Base-by-base conservation (phyloP, 2,329 filamentous ascomycete species). In the Penicillium sp. region DNA sequence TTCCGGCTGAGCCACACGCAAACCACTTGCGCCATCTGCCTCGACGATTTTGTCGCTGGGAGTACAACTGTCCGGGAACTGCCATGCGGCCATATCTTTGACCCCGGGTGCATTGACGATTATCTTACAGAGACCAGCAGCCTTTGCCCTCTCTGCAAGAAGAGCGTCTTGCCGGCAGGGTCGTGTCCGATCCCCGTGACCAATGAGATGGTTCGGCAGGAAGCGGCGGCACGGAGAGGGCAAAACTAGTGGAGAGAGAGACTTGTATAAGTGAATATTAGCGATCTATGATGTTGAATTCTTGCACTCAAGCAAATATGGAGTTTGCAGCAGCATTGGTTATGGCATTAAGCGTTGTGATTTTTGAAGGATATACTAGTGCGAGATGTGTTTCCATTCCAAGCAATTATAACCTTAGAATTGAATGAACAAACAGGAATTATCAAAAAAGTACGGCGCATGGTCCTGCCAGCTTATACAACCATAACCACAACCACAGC, bases 21-120 rank as follows among this genome's bases (percentile, higher is more conserved):
- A 68, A 86, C 90, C 0, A 86, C 83, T 2, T 97, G 94, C 67
- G 85, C 90, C n/a, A 96, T 97, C 46, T 99, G 94, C 67, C 80
- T 96, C 1, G 89, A 91, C 48, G 84, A 90, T 52, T 97, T 90
- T 65, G 80, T 88, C 23, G 81, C 85, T 13, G 82, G 84, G 30
- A 74, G 80, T 15, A 88, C 89, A 0, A 82, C 85, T 17, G 91
- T 97, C 49, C 88, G 91, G 49, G 89, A 97, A 71, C 78, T 97
- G 2, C 85, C 90, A 0, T 99, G 94, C 63, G 86, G 88, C 0
- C 94, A 99, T 68, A 93, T 97, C 50, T 99, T 92, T 71, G 93
- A 99, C 60, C 88, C 90, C 0, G 87, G 89, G 58, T 99, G 94
- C 66, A 92, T 97, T 58, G 92, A 97, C 66, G 83, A 86, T 18